Base-by-base conservation (phyloP, 169 alveolate genomes). In the Eimeria nieschulzi region DNA sequence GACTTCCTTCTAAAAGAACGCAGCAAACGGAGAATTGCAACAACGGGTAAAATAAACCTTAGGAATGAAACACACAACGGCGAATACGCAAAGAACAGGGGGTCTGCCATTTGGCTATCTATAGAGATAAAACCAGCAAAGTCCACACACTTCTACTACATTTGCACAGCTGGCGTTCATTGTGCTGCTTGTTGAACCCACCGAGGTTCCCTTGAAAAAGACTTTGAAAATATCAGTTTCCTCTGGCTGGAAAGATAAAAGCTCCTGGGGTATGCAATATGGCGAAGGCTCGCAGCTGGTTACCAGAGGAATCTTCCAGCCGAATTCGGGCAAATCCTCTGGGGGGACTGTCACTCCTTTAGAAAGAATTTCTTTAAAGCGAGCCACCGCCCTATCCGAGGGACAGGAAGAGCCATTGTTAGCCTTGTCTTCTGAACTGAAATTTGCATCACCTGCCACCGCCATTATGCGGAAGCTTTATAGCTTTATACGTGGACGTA, bases 191-290 rank as follows among this genome's bases (percentile, higher is more conserved):
- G 12, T 3, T n/a, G 6, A 23, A 21, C 83, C 33, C 19, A 86
- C 92, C 9, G 92, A 25, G 6, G 92, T 86, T 10, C 72, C 92
- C 72, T 55, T 70, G 79, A 86, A 86, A 63, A 86, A 86, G 7
- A 53, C n/a, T 46, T 86, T 86, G 85, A 25, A 72, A 21, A 71
- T 54, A 23, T 86, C 85, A 1, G 56, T 63, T 39, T 76, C 85
- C 17, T 26, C 56, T 2, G 92, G 85, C 23, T 71, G 21, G 51
- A 68, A 59, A 46, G 84, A 5, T 46, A 86, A 75, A 17, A 78
- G 66, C 79, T 86, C 85, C 55, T 53, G 33, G 51, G 92, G 84
- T 7, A 86, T 23, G 64, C 78, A 54, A 23, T 12, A 26, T 7
- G 92, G 92, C n/a, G 51, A 21, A 19, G 92, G 92, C 9, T 68